Base-by-base conservation (phyloP, 805 yeast species). In the Nakazawaea ambrosiae region DNA sequence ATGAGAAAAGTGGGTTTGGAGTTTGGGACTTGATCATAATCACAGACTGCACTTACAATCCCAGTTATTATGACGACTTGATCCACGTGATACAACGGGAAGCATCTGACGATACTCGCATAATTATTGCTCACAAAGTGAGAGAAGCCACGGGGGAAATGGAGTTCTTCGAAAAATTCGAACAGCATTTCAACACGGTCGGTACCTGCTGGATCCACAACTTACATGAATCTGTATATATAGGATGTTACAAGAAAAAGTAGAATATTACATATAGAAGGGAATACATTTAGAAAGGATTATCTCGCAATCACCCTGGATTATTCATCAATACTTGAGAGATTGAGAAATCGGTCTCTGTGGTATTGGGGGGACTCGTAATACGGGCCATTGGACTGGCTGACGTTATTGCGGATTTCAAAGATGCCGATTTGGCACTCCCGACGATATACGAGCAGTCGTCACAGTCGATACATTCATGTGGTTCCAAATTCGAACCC, bases 1-100 rank as follows among this genome's bases (percentile, higher is more conserved):
- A 47, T 4, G 40, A 34, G 7, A 39, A 38, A 23, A 37, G 26
- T 20, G 19, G 51, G 63, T n/a, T n/a, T n/a, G 19, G 49, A 31
- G 17, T 42, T 40, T 38, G 73, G 61, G 51, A 71, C 41, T 29
- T 66, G 15, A 57, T 66, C 8, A 42, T 66, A 2, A 51, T 53
- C 2, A 60, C 70, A 3, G 71, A 66, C 42, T 66, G 71, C 34
- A 64, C 68, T 0, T 66, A 66, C 39, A 66, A 66, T 40, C 61
- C 66, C 2, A 46, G 55, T 19, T 61, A 63, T 44, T 65, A 61
- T 40, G 63, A 58, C 27, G 47, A 55, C 1, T 41, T 66, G 31
- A 43, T 63, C 14, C 48, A 44, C 4, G 63, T 58, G 3, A 40
- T 66, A 17, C 35, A 31, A 15, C 27, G 38, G 18, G 45, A 44